Conservation (phyloP, 169 alveolate genomes). For the Plasmodium gallinaceum region DNA sequence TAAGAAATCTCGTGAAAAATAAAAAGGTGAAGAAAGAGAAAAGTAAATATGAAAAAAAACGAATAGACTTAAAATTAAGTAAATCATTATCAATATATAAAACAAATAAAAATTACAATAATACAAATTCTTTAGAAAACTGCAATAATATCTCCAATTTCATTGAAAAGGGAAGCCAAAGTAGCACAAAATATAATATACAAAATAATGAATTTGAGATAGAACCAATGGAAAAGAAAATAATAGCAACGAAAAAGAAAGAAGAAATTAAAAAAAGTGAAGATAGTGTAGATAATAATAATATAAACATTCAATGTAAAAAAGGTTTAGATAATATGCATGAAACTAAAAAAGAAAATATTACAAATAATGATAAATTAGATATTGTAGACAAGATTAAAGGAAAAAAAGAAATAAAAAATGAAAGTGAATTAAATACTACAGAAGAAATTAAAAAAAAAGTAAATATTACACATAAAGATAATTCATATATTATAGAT, state of each 20-base stretch:
- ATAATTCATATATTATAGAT: neutral
- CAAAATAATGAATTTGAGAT: neutral
- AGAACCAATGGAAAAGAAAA: slow-evolving; percentile 18
- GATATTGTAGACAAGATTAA: neutral
- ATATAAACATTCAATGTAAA: neutral
- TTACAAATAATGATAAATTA: neutral
- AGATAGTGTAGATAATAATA: neutral
- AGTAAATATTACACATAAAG: neutral
- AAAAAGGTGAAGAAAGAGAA: slow-evolving; percentile 11
- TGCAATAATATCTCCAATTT: slow-evolving; percentile 2
- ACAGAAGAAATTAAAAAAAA: neutral
- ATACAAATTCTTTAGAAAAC: slow-evolving; percentile 2
- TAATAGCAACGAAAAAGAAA: neutral
- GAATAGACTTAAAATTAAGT: neutral
- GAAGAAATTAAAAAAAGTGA: slow-evolving; percentile 6
- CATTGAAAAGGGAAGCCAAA: neutral
- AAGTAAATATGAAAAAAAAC: slow-evolving; percentile 1
- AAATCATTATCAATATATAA: neutral
- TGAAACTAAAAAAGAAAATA: neutral
- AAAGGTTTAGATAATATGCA: neutral
- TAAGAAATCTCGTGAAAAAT: slow-evolving; percentile 44
- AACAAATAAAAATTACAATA: neutral
- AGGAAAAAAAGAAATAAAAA: neutral
- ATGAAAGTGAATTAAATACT: neutral
- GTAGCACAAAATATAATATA: neutral